These are phyloP conservation scores for Pezicula rhizophila DNA, from an alignment of 2,329 filamentous ascomycete genomes.

Conservation along the genomic window DNA sequence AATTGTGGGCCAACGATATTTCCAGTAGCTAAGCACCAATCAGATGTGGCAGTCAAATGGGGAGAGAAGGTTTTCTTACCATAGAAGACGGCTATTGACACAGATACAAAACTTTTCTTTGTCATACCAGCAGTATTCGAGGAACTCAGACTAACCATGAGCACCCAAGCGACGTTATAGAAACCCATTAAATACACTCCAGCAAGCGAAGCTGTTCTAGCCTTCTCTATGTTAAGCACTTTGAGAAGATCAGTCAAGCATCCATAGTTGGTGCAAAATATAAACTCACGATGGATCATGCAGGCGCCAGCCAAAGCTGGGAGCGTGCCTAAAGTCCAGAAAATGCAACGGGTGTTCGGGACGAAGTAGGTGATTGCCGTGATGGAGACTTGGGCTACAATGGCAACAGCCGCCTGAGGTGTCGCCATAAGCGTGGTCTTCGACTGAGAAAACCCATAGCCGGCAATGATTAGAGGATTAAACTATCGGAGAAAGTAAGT, in stretches of 20 bases:
- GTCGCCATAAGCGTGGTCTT: conserved; percentile 44
- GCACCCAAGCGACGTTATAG: background rate
- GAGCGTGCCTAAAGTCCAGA: conserved; percentile 26
- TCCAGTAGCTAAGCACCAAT: background rate
- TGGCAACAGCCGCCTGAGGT: conserved; percentile 43
- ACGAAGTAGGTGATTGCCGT: background rate
- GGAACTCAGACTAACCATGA: conserved; percentile 40
- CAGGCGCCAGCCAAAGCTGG: conserved; percentile 52
- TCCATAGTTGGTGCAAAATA: background rate
- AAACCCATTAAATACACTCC: conserved; percentile 49
- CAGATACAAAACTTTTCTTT: conserved; percentile 45
- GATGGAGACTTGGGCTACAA: background rate
- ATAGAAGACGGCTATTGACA: background rate
- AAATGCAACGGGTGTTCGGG: conserved; percentile 2
- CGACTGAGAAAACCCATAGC: conserved; percentile 28
- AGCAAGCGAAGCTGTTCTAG: conserved; percentile 49
- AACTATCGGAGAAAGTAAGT: conserved; percentile 10
- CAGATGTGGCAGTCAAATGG: background rate
- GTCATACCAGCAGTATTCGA: conserved; percentile 61
- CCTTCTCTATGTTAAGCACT: conserved; percentile 27
- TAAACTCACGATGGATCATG: conserved; percentile 46
- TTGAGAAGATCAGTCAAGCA: background rate
- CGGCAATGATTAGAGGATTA: conserved; percentile 30
- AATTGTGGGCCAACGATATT: background rate
- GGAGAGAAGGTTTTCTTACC: background rate